Percentiles rank a stretch among this genome's conserved stretches.
phyloP scores from a whole-genome alignment of 768 basidiomycete genomes.

The Tubosaeta sp. region DNA sequence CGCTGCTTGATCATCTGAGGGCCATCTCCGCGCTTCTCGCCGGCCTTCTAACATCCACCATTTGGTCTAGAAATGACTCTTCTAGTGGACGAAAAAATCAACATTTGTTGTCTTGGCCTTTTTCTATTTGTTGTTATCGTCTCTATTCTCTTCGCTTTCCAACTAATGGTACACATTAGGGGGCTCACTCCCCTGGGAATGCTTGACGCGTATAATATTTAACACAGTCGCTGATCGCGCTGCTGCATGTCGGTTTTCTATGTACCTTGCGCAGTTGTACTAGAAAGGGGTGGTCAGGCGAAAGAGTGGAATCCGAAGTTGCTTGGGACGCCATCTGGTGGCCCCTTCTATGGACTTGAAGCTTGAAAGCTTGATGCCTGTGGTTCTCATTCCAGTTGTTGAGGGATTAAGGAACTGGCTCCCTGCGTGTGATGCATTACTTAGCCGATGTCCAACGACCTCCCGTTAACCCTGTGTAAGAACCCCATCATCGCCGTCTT shows the following conservation, averaged over 20 bases:
- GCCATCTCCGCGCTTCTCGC: background rate
- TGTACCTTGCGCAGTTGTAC: slow-evolving; percentile 12
- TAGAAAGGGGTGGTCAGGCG: slow-evolving; percentile 10
- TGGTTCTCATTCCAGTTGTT: too few species aligned
- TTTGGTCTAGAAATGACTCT: slow-evolving; percentile 11
- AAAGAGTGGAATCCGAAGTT: slow-evolving; percentile 12
- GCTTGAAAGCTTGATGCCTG: too few species aligned
- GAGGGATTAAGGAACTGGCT: too few species aligned
- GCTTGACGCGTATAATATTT: slow-evolving; percentile 17
- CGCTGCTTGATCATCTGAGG: slow-evolving; percentile 22
- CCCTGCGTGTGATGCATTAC: too few species aligned
- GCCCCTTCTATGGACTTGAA: too few species aligned
- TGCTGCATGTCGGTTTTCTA: slow-evolving; percentile 6
- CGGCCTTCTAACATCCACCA: background rate
- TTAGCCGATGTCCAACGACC: too few species aligned
- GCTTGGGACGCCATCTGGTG: slow-evolving; percentile 1
- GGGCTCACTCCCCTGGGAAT: slow-evolving; percentile 8
- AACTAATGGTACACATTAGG: slow-evolving; percentile 13
- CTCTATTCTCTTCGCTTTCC: background rate
- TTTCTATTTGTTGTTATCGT: slow-evolving; percentile 17
- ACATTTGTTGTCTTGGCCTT: slow-evolving; percentile 13
- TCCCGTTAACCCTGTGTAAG: too few species aligned
- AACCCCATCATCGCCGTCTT: too few species aligned
- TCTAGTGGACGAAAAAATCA: slow-evolving; percentile 14
- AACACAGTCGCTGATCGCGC: slow-evolving; percentile 10